Percentiles rank a stretch among this genome's conserved stretches.
Evolutionary conservation across 2,329 filamentous ascomycete species (phyloP).

Genomic region (Xylaria sp.): DNA sequence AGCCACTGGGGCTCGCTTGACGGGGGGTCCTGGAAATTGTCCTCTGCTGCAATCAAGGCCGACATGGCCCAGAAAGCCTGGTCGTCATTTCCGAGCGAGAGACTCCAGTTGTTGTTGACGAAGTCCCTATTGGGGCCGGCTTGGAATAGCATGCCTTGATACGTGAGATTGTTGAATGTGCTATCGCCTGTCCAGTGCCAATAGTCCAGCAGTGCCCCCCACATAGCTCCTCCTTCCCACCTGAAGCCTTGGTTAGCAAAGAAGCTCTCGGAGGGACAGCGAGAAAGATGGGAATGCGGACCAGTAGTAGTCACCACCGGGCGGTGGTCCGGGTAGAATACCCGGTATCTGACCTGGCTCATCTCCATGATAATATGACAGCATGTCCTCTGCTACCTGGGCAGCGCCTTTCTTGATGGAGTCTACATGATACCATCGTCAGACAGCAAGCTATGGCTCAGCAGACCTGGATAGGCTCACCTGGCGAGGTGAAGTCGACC

Average conservation of each 20-base stretch:
- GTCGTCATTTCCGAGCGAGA: conserved; percentile 63
- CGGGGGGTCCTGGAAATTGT: conserved; percentile 66
- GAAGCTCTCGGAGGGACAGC: not conserved
- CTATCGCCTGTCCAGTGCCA: conserved; percentile 66
- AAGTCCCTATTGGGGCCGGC: conserved; percentile 58
- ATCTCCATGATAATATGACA: conserved; percentile 46
- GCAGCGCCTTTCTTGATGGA: conserved; percentile 46
- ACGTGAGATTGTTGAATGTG: conserved; percentile 61
- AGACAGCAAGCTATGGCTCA: not conserved
- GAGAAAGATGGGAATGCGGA: conserved; percentile 27
- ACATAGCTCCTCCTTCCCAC: conserved; percentile 67
- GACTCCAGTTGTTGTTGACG: conserved; percentile 58
- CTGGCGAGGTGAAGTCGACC: conserved; percentile 44
- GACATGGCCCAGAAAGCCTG: conserved; percentile 74
- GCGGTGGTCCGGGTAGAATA: conserved; percentile 46
- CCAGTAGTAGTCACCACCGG: conserved; percentile 48
- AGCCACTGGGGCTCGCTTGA: conserved; percentile 66
- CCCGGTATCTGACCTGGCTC: conserved; percentile 57
- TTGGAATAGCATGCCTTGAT: conserved; percentile 58
- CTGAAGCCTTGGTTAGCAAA: conserved; percentile 48
- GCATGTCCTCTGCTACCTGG: conserved; percentile 46
- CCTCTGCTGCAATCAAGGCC: conserved; percentile 70
- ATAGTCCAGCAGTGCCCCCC: conserved; percentile 65
- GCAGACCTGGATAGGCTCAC: conserved; percentile 36
- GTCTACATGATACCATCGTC: conserved; percentile 34